Evolutionary conservation across 140 eudicot species (phyloP).

Genomic region (Ambrosia hybrid): DNA sequence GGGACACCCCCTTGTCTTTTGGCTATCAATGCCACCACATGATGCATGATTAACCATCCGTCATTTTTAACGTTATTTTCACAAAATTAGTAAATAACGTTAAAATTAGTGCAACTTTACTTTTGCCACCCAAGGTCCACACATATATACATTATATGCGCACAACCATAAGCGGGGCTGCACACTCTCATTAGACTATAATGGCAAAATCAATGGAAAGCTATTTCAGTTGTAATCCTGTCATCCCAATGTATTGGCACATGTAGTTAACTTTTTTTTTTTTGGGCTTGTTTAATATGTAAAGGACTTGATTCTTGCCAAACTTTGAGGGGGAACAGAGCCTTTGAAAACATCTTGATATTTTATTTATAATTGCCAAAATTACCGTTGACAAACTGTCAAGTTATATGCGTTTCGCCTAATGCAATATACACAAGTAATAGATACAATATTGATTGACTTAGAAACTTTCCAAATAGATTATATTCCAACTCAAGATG

Average conservation of each 20-base stretch:
- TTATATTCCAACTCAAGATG: constrained; percentile 3
- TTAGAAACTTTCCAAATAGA: not conserved
- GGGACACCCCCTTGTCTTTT: too few relatives aligned
- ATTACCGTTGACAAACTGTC: not conserved
- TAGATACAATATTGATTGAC: not conserved
- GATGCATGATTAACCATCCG: too few relatives aligned
- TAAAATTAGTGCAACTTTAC: too few relatives aligned
- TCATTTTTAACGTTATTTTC: too few relatives aligned
- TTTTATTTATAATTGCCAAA: not conserved
- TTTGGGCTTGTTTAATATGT: not conserved
- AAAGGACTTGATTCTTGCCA: not conserved
- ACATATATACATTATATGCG: too few relatives aligned
- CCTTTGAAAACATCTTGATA: not conserved
- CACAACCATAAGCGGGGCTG: too few relatives aligned
- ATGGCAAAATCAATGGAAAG: constrained; percentile 8
- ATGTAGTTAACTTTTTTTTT: constrained; percentile 4
- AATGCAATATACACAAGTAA: not conserved
- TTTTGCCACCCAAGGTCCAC: too few relatives aligned
- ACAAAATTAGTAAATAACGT: too few relatives aligned
- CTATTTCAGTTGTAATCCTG: not conserved
- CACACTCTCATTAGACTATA: not conserved
- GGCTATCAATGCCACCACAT: too few relatives aligned
- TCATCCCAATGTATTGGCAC: constrained; percentile 10
- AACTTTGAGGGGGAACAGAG: not conserved
- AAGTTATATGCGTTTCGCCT: not conserved